Base-by-base conservation (phyloP, 306 rosid genomes). In the Sindora glabra region DNA sequence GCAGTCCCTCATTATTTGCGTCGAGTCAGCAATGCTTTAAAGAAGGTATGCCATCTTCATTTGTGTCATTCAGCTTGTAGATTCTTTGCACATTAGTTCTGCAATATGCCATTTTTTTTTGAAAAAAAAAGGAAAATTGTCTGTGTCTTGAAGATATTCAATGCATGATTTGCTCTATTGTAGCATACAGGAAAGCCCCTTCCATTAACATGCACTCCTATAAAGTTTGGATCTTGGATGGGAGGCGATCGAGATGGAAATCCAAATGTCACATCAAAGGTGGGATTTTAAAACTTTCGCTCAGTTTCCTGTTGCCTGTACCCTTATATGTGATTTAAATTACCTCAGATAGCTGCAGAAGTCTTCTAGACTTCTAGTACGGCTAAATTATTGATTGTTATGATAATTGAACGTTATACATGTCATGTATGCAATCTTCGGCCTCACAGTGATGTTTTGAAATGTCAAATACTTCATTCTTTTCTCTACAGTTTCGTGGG, bases 191-290 rank as follows among this genome's bases (percentile, higher is more conserved):
- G 97, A 64, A 84, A 56, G 84, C 83, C 97, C 14, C 97, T 90
- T 63, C 97, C 97, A 36, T 65, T 90, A 77, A 87, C 85, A 17
- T 87, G 97, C 74, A 87, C 97, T 44, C 97, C 97, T 41, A 84
- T 90, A 59, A 84, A 72, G 77, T 90, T 90, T 75, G 97, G 97
- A 54, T 84, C 97, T 63, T 87, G 97, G 97, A 90, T 90, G 94
- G 95, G 95, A 56, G 97, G 97, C 63, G 97, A 87, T 65, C 80
- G 97, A 77, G 97, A 90, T 81, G 97, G 97, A 68, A 90, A 90
- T 71, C 97, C 97, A 27, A 87, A 87, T 48, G 97, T 90, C 36
- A 90, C 97, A 13, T 84, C 97, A 16, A 84, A 87, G 90, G 97
- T 90, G 27, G 69, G 68, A n/a, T 19, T 64, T 64, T 40, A 18